Base-by-base conservation (phyloP, 2,329 filamentous ascomycete genomes). In the Penicillium sp. region DNA sequence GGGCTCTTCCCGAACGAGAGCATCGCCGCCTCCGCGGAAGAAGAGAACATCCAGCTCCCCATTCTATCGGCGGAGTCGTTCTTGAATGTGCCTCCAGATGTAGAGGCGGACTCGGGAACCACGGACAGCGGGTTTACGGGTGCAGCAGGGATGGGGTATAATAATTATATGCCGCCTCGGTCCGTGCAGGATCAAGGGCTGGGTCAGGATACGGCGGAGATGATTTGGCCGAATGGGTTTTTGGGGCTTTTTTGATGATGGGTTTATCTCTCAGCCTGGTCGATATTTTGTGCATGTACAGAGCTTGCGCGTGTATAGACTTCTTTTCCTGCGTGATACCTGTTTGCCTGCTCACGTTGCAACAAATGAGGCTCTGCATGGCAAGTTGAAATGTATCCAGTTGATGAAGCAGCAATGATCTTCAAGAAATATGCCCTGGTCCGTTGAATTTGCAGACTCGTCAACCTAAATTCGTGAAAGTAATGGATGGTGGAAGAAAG, bases 1-100 rank as follows among this genome's bases (percentile, higher is more conserved):
- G 66, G 65, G 14, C 60, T 73, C 16, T 67, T 71, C 31, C 61
- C 66, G 1, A 41, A 57, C 10, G 64, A 64, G 39, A 54, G 19
- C 22, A 41, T 59, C 10, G 54, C 58, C n/a, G 46, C 55, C 31
- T 57, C 59, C 16, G 52, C 60, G 5, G 41, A 54, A 10, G 33
- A 36, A 13, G 56, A 59, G 4, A 50, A 60, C 22, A 14, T 59
- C 6, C 52, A 60, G 2, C 50, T 68, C 39, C 62, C 65, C 43
- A 56, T 63, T 18, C 41, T 66, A 14, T 61, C 58, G 18, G 59
- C 65, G 11, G 60, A 67, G 31, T 67, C 66, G 5, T 68, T 61
- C 27, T 43, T 68, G 2, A 46, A 62, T 18, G 55, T 54, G 9
- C 55, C 56, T 9, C 46, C 51, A 10, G 52, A 39, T 5, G 24